Evolutionary conservation across 257 asterid species (phyloP).

Genomic region (Echium plantagineum): DNA sequence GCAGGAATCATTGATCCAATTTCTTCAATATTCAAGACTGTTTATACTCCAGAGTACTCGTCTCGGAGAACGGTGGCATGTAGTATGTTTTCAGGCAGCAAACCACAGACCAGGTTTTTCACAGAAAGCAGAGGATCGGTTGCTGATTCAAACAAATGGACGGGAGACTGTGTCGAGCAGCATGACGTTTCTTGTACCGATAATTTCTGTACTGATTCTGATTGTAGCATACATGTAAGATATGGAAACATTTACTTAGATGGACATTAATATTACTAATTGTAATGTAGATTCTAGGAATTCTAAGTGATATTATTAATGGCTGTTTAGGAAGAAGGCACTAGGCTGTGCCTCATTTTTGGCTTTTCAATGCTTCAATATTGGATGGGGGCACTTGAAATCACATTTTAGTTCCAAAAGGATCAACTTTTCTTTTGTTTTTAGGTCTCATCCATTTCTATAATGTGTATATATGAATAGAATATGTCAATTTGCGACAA

Average conservation of each 20-base stretch:
- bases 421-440: background rate
- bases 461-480: background rate
- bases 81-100: conserved; percentile 32
- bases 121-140: conserved; percentile 31
- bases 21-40: conserved; percentile 38
- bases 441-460: background rate
- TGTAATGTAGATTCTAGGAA: conserved; percentile 20
- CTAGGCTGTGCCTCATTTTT: conserved; percentile 24
- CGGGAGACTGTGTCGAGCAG: conserved; percentile 5
- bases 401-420: conserved; percentile 9
- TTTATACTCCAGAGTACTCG: conserved; percentile 28
- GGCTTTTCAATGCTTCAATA: conserved; percentile 17
- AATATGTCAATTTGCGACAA: too few relatives aligned
- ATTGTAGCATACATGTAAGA: conserved; percentile 19
- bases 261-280: conserved; percentile 20
- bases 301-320: conserved; percentile 8
- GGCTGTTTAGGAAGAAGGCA: conserved; percentile 21
- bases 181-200: conserved; percentile 1
- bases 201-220: conserved; percentile 12
- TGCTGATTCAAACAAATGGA: conserved; percentile 14
- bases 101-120: conserved; percentile 33
- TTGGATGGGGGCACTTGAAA: conserved; percentile 23
- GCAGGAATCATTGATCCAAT: conserved; percentile 28
- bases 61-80: conserved; percentile 36
- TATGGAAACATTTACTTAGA: conserved; percentile 20